Conservation (phyloP, 257 asterid genomes). For the Leptodermis oblonga region DNA sequence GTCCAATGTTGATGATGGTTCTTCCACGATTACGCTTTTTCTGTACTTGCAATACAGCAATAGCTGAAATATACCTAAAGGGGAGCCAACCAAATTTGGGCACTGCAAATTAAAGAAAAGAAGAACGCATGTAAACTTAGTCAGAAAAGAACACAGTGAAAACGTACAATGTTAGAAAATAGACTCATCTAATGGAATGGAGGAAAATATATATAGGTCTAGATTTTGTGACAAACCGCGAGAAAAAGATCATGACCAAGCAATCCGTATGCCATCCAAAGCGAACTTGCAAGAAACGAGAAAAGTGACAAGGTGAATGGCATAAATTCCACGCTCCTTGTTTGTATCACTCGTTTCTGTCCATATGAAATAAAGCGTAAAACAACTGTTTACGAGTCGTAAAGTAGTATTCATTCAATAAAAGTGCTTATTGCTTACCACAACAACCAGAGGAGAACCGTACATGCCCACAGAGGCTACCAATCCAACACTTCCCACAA, state of each 20-base stretch:
- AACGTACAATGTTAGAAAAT: too few relatives aligned
- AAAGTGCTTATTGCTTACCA: constrained; percentile 39
- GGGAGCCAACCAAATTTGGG: constrained; percentile 72
- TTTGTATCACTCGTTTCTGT: constrained; percentile 70
- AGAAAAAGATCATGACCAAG: constrained; percentile 69
- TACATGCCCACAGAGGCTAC: constrained; percentile 75
- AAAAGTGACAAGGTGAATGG: constrained; percentile 79
- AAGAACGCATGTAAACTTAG: not conserved
- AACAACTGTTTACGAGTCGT: too few relatives aligned
- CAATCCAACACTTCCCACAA: constrained; percentile 69
- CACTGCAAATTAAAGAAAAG: constrained; percentile 49
- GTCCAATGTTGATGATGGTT: constrained; percentile 41
- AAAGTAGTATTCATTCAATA: too few relatives aligned
- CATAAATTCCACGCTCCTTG: constrained; percentile 83
- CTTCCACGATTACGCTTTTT: constrained; percentile 24
- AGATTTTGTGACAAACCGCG: constrained; percentile 43
- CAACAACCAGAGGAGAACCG: constrained; percentile 62
- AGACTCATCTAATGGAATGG: too few relatives aligned
- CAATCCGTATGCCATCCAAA: constrained; percentile 78
- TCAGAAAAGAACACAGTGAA: not conserved
- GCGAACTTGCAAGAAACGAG: constrained; percentile 67
- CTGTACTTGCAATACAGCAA: constrained; percentile 63
- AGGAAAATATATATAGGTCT: not conserved
- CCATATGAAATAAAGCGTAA: not conserved
- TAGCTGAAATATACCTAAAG: constrained; percentile 69